Percentiles rank a stretch among this genome's conserved stretches.
These are phyloP conservation scores for Eucalyptus polybractea DNA, from an alignment of 345 rosid genomes.

Conservation along the genomic window DNA sequence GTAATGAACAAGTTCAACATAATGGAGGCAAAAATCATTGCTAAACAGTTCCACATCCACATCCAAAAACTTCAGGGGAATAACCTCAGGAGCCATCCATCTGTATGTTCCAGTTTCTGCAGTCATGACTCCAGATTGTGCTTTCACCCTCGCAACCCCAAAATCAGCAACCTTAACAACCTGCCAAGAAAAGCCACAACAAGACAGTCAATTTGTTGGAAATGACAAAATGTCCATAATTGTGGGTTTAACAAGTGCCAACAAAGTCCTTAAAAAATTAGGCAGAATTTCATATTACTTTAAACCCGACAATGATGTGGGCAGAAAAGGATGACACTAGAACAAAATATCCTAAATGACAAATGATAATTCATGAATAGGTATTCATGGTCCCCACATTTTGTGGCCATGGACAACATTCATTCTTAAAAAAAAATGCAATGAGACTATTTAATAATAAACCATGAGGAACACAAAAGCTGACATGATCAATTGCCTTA, in stretches of 20 bases:
- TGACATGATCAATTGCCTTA: conserved; percentile 8
- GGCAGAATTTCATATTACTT: background rate
- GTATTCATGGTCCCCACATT: background rate
- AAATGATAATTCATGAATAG: background rate
- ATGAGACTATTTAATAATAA: background rate
- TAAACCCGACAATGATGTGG: background rate
- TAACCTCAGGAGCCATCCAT: conserved; percentile 99
- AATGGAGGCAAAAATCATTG: background rate
- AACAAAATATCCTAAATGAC: background rate
- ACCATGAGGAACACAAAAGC: background rate
- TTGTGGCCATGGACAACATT: background rate
- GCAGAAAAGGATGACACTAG: background rate
- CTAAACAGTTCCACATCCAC: background rate
- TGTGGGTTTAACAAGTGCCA: background rate
- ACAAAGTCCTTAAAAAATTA: background rate
- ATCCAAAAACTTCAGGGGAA: background rate
- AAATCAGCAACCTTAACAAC: conserved; percentile 98
- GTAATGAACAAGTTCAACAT: background rate
- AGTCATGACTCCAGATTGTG: conserved; percentile 96
- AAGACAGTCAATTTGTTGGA: background rate
- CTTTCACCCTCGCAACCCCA: conserved; percentile 93
- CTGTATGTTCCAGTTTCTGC: conserved; percentile 99
- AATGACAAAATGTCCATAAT: background rate
- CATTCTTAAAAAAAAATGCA: background rate
- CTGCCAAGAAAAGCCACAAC: conserved; percentile 15